These are phyloP conservation scores for Pseudovirgaria hyperparasitica DNA, from an alignment of 2,329 filamentous ascomycete species.

Conservation along the genomic window DNA sequence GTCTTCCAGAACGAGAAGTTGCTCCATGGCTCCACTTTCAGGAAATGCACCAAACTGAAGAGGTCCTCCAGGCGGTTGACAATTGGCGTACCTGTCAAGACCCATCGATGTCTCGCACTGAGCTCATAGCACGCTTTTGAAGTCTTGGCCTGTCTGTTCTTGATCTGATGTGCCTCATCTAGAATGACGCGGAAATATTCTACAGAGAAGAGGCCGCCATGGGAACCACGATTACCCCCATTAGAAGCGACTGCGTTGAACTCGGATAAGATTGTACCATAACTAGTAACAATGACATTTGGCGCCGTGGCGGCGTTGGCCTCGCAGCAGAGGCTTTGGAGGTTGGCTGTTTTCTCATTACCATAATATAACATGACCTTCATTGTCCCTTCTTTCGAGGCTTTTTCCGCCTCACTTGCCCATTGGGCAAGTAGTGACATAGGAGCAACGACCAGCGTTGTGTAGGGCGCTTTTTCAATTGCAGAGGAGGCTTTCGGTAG, in stretches of 20 bases:
- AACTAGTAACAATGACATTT: constrained; percentile 88
- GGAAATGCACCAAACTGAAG: constrained; percentile 82
- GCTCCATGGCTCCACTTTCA: constrained; percentile 93
- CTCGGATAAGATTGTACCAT: constrained; percentile 83
- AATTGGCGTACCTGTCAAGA: constrained; percentile 87
- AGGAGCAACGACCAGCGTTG: constrained; percentile 88
- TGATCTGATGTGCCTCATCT: constrained; percentile 91
- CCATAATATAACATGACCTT: constrained; percentile 89
- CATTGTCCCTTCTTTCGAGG: constrained; percentile 70
- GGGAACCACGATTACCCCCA: constrained; percentile 50
- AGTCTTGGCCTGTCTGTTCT: constrained; percentile 76
- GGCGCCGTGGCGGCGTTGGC: constrained; percentile 65
- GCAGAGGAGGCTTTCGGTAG: constrained; percentile 44
- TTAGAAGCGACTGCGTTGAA: constrained; percentile 61
- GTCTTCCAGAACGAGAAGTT: constrained; percentile 99
- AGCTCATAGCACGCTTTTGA: constrained; percentile 91
- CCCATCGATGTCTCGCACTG: constrained; percentile 76
- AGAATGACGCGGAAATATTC: constrained; percentile 93
- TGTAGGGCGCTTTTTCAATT: constrained; percentile 63
- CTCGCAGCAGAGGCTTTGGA: constrained; percentile 66
- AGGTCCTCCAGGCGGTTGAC: constrained; percentile 92
- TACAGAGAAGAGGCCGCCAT: constrained; percentile 69
- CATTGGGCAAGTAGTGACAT: constrained; percentile 96
- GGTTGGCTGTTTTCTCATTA: constrained; percentile 64
- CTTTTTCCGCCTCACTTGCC: constrained; percentile 89